Conservation (phyloP, 495 filamentous ascomycete genomes). For the Xylaria palmicola region DNA sequence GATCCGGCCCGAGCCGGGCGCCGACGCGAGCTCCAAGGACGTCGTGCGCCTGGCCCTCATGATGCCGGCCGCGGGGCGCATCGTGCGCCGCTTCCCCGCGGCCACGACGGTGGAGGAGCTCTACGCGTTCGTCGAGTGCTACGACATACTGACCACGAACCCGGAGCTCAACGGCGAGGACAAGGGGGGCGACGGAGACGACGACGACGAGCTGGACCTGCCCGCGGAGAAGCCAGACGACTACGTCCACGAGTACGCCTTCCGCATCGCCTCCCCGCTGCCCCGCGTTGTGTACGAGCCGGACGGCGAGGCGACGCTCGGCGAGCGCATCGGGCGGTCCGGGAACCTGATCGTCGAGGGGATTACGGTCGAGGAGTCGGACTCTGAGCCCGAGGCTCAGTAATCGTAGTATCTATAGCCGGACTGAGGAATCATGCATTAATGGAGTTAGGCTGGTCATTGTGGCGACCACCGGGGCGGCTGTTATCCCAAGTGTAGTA, state of each 20-base stretch:
- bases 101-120: slow-evolving; percentile 76
- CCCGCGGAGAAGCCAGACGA: slow-evolving; percentile 53
- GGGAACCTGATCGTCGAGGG: slow-evolving; percentile 86
- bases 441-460: background rate
- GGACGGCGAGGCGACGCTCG: slow-evolving; percentile 60
- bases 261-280: slow-evolving; percentile 78
- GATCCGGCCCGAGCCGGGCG: slow-evolving; percentile 65
- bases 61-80: slow-evolving; percentile 59
- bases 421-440: too few relatives aligned
- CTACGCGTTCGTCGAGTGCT: slow-evolving; percentile 95
- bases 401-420: too few relatives aligned
- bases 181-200: slow-evolving; percentile 28
- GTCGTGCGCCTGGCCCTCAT: slow-evolving; percentile 80
- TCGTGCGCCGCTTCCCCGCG: slow-evolving; percentile 69
- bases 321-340: slow-evolving; percentile 72
- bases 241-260: slow-evolving; percentile 77
- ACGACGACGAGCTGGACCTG: slow-evolving; percentile 25
- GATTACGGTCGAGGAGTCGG: slow-evolving; percentile 29
- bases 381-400: slow-evolving; percentile 18
- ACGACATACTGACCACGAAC: slow-evolving; percentile 54
- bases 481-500: background rate
- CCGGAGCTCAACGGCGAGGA: slow-evolving; percentile 29
- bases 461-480: background rate
- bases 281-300: slow-evolving; percentile 76
- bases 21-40: slow-evolving; percentile 54